phyloP scores from a whole-genome alignment of 805 yeast species.

The Kuraishia hungarica region DNA sequence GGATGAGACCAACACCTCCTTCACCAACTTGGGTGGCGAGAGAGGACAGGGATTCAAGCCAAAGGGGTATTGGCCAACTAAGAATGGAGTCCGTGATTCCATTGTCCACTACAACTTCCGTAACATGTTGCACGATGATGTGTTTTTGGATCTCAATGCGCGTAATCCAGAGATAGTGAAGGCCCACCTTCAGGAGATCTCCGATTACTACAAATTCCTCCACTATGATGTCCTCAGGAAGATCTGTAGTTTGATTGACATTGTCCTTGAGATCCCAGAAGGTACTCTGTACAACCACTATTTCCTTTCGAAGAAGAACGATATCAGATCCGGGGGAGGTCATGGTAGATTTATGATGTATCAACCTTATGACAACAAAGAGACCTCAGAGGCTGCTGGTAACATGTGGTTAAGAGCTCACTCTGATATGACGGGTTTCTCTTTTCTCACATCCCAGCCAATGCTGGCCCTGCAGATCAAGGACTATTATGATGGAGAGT shows the following conservation, averaged over 20 bases:
- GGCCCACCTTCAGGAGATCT: slow-evolving; percentile 29
- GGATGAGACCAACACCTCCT: background rate
- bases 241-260: slow-evolving; percentile 31
- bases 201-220: slow-evolving; percentile 27
- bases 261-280: slow-evolving; percentile 36
- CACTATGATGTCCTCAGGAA: slow-evolving; percentile 29
- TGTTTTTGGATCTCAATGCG: slow-evolving; percentile 13
- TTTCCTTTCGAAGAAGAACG: slow-evolving; percentile 24
- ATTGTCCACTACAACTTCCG: slow-evolving; percentile 36
- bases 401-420: slow-evolving; percentile 39
- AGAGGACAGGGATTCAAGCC: slow-evolving; percentile 42
- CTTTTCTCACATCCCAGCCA: slow-evolving; percentile 33
- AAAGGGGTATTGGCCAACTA: slow-evolving; percentile 37
- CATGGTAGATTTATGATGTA: slow-evolving; percentile 29
- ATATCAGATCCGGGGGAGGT: slow-evolving; percentile 29
- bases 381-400: slow-evolving; percentile 20
- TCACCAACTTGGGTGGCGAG: slow-evolving; percentile 29
- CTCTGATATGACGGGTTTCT: slow-evolving; percentile 32
- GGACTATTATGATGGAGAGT: slow-evolving; percentile 26
- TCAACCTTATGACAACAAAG: slow-evolving; percentile 23
- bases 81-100: slow-evolving; percentile 32
- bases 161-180: slow-evolving; percentile 31
- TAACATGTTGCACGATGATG: slow-evolving; percentile 27
- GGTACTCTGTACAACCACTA: slow-evolving; percentile 30
- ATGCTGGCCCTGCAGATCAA: slow-evolving; percentile 30